phyloP scores from a whole-genome alignment of 805 yeast species.

The Kuraishia borneana region DNA sequence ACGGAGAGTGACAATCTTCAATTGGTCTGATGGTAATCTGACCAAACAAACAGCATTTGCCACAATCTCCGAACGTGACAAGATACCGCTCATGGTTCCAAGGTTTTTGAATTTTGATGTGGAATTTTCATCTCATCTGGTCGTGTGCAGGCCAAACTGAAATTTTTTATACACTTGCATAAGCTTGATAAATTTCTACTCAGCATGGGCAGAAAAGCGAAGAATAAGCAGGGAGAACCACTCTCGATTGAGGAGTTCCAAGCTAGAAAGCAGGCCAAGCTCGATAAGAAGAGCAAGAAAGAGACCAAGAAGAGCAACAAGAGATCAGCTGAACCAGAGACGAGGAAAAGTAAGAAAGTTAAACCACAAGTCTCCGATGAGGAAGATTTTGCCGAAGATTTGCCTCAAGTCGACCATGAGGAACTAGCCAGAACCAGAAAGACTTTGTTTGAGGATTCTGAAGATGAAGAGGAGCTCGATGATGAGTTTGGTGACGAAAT shows the following conservation, averaged over 20 bases:
- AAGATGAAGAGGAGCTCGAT: slow-evolving; percentile 33
- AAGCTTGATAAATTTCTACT: not conserved
- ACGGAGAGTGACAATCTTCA: slow-evolving; percentile 59
- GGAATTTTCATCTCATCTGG: not conserved
- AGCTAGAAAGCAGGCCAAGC: slow-evolving; percentile 28
- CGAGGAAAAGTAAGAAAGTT: slow-evolving; percentile 14
- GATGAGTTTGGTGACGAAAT: slow-evolving; percentile 14
- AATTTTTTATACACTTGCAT: not conserved
- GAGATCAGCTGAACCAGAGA: slow-evolving; percentile 5
- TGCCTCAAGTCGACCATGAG: slow-evolving; percentile 59
- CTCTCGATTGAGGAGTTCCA: slow-evolving; percentile 81
- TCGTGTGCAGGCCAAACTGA: not conserved
- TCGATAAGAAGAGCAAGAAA: slow-evolving; percentile 18
- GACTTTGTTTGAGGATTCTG: slow-evolving; percentile 67
- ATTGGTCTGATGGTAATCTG: slow-evolving; percentile 71
- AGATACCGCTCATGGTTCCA: not conserved
- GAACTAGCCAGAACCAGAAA: slow-evolving; percentile 62
- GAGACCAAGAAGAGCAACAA: slow-evolving; percentile 15
- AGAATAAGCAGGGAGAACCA: slow-evolving; percentile 88
- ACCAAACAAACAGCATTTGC: slow-evolving; percentile 24
- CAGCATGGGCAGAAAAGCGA: slow-evolving; percentile 84
- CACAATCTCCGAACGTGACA: not conserved
- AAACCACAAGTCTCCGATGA: slow-evolving; percentile 17
- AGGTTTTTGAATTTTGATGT: not conserved
- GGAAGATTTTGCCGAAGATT: slow-evolving; percentile 30